These are phyloP conservation scores for Dactylellina sp. DNA, from an alignment of 2,329 filamentous ascomycete species.

Conservation along the genomic window DNA sequence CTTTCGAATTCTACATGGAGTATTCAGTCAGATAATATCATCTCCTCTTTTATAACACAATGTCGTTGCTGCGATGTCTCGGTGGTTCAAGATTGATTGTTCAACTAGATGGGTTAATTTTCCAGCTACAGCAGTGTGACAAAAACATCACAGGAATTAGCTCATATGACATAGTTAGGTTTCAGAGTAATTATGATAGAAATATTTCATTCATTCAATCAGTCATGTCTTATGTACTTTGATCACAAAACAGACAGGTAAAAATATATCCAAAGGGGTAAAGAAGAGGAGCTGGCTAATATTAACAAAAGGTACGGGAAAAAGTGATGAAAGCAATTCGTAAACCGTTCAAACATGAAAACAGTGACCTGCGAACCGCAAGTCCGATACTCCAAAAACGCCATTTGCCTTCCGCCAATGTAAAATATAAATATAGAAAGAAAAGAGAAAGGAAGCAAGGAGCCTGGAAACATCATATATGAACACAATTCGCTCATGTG, in stretches of 20 bases:
- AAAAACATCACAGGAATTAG: too few relatives aligned
- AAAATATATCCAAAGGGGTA: background rate
- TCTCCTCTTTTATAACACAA: too few relatives aligned
- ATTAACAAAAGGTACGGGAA: background rate
- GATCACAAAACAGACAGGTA: conserved; percentile 51
- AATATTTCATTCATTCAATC: conserved; percentile 54
- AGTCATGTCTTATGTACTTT: conserved; percentile 56
- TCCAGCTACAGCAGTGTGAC: too few relatives aligned
- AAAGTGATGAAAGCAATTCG: conserved; percentile 18
- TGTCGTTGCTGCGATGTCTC: too few relatives aligned
- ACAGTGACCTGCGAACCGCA: background rate
- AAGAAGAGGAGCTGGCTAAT: background rate
- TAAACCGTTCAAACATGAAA: conserved; percentile 12
- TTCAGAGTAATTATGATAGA: conserved; percentile 9
- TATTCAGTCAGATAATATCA: too few relatives aligned
- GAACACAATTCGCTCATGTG: background rate
- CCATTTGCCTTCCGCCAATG: conserved; percentile 4
- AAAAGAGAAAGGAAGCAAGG: background rate
- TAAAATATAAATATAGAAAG: background rate
- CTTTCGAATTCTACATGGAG: too few relatives aligned
- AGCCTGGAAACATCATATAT: background rate
- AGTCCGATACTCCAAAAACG: conserved; percentile 32
- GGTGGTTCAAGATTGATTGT: too few relatives aligned
- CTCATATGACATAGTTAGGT: background rate
- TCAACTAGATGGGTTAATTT: too few relatives aligned